phyloP scores from a whole-genome alignment of 2,329 filamentous ascomycete species.

The Monosporascus sp. region DNA sequence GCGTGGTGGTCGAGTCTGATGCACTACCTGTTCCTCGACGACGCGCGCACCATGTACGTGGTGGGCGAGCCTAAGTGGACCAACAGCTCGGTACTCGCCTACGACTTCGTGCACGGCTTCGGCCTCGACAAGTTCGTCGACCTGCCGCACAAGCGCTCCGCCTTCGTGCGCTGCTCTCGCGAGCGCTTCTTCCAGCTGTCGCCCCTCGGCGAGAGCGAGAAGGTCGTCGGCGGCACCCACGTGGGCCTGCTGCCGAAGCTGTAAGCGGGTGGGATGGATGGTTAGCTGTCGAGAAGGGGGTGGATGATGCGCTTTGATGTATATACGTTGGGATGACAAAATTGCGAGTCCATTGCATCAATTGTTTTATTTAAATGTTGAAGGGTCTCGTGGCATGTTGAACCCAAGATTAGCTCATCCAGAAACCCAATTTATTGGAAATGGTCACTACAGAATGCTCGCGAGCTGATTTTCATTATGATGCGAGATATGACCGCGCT shows the following conservation, averaged over 20 bases:
- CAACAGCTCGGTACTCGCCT: conserved; percentile 65
- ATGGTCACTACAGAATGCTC: too few relatives aligned
- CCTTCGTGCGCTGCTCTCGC: conserved; percentile 59
- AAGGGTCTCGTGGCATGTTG: too few relatives aligned
- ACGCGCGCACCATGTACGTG: conserved; percentile 51
- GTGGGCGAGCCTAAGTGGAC: conserved; percentile 70
- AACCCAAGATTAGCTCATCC: too few relatives aligned
- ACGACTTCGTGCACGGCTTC: conserved; percentile 71
- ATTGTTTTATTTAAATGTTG: too few relatives aligned
- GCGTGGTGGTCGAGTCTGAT: conserved; percentile 60
- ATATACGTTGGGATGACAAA: too few relatives aligned
- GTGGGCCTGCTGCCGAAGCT: conserved; percentile 51
- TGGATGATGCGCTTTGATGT: not conserved
- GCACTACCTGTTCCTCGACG: conserved; percentile 59
- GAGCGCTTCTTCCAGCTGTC: conserved; percentile 68
- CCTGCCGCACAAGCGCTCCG: conserved; percentile 66
- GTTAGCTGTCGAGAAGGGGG: not conserved
- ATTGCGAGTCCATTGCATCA: too few relatives aligned
- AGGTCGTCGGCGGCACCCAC: conserved; percentile 48
- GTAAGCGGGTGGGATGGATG: conserved; percentile 22
- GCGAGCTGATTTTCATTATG: too few relatives aligned
- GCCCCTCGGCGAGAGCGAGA: conserved; percentile 52
- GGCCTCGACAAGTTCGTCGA: conserved; percentile 69
- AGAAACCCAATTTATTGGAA: too few relatives aligned
- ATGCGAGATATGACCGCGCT: too few relatives aligned